A percentile compares a stretch with the other conserved stretches of the same genome.
These are phyloP conservation scores for Solanum pennellii DNA, from an alignment of 257 asterid genomes.

Conservation along the genomic window DNA sequence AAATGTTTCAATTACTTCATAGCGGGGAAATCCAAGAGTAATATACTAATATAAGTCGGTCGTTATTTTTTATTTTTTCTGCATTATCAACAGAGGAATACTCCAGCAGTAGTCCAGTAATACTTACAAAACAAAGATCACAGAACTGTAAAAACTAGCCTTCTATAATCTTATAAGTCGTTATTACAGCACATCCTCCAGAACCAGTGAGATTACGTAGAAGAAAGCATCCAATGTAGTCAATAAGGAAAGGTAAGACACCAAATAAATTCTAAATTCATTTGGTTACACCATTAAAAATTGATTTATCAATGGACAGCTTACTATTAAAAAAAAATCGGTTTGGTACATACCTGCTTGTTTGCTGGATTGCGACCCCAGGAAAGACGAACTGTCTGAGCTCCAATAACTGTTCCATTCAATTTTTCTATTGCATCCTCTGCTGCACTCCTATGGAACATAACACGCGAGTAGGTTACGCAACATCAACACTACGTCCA, in stretches of 20 bases:
- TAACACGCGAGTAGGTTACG: neutral
- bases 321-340: neutral
- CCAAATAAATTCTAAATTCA: neutral
- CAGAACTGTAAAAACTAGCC: too few relatives aligned
- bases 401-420: constrained; percentile 14
- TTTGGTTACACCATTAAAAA: neutral
- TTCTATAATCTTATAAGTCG: too few relatives aligned
- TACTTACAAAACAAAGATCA: too few relatives aligned
- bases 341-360: constrained; percentile 4
- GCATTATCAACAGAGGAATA: too few relatives aligned
- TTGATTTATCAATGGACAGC: neutral
- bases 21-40: neutral
- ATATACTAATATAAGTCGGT: neutral
- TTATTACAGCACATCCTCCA: neutral
- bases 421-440: constrained; percentile 12
- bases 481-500: neutral
- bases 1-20: neutral
- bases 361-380: constrained; percentile 10
- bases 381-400: constrained; percentile 16
- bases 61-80: neutral
- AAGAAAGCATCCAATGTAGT: neutral
- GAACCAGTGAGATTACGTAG: neutral
- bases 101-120: too few relatives aligned
- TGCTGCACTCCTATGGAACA: constrained; percentile 1
- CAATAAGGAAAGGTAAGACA: neutral